phyloP scores from a whole-genome alignment of 371 early-diverging fungal species.

The Capillidium heterosporum region DNA sequence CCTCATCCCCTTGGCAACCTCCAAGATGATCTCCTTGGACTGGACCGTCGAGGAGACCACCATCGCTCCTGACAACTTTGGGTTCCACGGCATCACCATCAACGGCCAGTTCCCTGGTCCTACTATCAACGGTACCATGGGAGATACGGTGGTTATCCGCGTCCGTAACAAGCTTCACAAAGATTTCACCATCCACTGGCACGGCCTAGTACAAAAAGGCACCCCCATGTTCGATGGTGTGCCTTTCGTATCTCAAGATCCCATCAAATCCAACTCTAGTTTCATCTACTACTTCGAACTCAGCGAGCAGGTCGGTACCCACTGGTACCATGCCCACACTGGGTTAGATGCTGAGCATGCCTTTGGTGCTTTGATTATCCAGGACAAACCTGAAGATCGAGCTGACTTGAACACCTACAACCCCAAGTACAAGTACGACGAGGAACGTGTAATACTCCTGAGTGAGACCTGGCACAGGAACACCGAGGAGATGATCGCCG shows the following conservation, averaged over 20 bases:
- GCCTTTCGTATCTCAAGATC: slow-evolving; percentile 11
- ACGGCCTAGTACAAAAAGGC: slow-evolving; percentile 8
- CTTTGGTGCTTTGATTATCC: slow-evolving; percentile 12
- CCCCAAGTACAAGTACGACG: slow-evolving; percentile 10
- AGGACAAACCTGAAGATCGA: slow-evolving; percentile 9
- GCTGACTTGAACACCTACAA: slow-evolving; percentile 3
- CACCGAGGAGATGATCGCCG: background rate
- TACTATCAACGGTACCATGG: slow-evolving; percentile 4
- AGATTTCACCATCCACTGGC: slow-evolving; percentile 11
- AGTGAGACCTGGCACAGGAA: background rate
- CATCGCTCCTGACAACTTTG: slow-evolving; percentile 3
- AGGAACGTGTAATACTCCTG: slow-evolving; percentile 15
- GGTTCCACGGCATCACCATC: background rate
- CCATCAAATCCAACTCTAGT: slow-evolving; percentile 12
- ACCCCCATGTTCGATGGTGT: slow-evolving; percentile 10
- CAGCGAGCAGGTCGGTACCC: slow-evolving; percentile 17
- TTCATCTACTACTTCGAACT: slow-evolving; percentile 16
- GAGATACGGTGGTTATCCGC: slow-evolving; percentile 6
- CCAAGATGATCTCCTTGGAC: background rate
- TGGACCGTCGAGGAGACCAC: background rate
- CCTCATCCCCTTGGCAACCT: too few relatives aligned
- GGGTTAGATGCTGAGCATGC: background rate
- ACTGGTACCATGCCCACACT: slow-evolving; percentile 21
- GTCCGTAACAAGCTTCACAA: slow-evolving; percentile 3
- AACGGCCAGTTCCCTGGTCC: slow-evolving; percentile 10